phyloP scores from a whole-genome alignment of 148 eudicot species.

The Polygonum aviculare region DNA sequence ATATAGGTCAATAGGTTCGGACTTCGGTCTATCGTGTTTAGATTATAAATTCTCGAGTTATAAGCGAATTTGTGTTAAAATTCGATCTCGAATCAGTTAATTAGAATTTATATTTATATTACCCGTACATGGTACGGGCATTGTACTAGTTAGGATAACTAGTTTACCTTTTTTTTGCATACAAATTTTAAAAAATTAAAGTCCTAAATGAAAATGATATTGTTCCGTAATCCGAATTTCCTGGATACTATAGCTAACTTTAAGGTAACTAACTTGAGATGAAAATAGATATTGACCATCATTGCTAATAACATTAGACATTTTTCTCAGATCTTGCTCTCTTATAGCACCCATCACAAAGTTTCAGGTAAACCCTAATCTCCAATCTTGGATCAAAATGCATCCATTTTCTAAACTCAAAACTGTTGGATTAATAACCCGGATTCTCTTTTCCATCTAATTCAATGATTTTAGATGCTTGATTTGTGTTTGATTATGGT shows the following conservation, averaged over 20 bases:
- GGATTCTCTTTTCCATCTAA: background rate
- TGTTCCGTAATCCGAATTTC: background rate
- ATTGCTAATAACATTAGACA: background rate
- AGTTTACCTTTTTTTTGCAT: background rate
- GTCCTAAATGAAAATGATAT: too few relatives aligned
- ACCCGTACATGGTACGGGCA: too few relatives aligned
- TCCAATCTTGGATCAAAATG: background rate
- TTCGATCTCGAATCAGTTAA: too few relatives aligned
- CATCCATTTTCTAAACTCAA: background rate
- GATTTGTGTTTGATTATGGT: background rate
- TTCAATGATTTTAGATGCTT: background rate
- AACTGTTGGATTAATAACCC: background rate
- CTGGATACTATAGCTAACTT: background rate
- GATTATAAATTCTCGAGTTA: too few relatives aligned
- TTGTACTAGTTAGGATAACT: too few relatives aligned
- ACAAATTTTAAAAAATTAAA: background rate
- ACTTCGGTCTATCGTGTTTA: too few relatives aligned
- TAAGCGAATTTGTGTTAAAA: too few relatives aligned
- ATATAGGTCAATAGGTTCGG: too few relatives aligned
- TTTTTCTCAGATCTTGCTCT: background rate
- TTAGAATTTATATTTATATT: too few relatives aligned
- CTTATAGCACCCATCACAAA: background rate
- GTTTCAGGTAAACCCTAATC: background rate
- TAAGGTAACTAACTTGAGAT: background rate
- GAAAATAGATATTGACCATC: background rate